Base-by-base conservation (phyloP, 1,284 basidiomycete species). In the Apiotrichum sp. region DNA sequence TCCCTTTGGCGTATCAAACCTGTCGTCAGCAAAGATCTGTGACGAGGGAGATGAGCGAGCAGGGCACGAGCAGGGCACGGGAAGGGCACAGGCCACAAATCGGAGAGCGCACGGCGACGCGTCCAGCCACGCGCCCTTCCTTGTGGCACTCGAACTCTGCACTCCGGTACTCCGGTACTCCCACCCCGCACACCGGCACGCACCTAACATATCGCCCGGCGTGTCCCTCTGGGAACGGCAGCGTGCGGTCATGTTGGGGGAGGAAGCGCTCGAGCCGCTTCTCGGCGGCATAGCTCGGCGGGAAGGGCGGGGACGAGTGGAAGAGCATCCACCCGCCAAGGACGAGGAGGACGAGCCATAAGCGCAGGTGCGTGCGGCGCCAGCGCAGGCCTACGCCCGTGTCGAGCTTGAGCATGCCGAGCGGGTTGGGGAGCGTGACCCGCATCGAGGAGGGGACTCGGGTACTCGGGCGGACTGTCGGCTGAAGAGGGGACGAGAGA, bases 1-100 rank as follows among this genome's bases (percentile, higher is more conserved):
- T 14, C 65, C 70, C 58, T 64, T 62, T 14, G 69, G 73, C 29
- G 66, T 62, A 42, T 72, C 72, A 48, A 74, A 75, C 42, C 74
- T 76, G 44, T 43, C 8, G 32, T 41, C 10, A 32, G 31, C 16
- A 29, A 29, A 14, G 9, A 6, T 29, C n/a, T 29, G 29, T 6
- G n/a, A 2, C 9, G 16, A 42, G 7, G n/a, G 16, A 16, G 7
- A 16, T 10, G 16, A 22, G 11, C 4, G 2, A n/a, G 9, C 22
- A 44, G 43, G 29, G 9, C 36, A 13, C 36, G 41, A 6, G 22
- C 3, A 11, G 6, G 16, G 9, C 22, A 44, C 36, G 36, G 2
- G 41, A n/a, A 32, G n/a, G 22, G 36, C 36, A 38, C 36, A 38
- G 36, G 36, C 36, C 29, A 29, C 29, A 29, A 29, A 29, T 50